A percentile compares a stretch with the other conserved stretches of the same genome.
Conservation (phyloP, 2,329 filamentous ascomycete genomes). For the Penicillium sp. region DNA sequence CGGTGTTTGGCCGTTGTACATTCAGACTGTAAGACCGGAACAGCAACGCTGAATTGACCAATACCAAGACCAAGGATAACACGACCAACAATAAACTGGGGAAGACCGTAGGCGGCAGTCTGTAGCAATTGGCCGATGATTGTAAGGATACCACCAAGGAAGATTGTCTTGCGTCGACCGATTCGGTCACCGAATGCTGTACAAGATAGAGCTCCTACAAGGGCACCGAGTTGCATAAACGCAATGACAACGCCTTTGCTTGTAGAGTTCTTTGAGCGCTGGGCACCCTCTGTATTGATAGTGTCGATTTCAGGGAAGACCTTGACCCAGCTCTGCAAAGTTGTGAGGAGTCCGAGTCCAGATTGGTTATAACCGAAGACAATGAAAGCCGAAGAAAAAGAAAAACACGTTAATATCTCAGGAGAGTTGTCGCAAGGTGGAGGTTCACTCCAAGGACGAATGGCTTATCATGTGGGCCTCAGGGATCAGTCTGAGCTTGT, state of each 20-base stretch:
- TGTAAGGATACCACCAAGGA: constrained; percentile 53
- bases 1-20: constrained; percentile 55
- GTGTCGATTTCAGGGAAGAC: constrained; percentile 33
- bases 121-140: constrained; percentile 55
- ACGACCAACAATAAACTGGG: constrained; percentile 57
- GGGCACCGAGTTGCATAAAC: constrained; percentile 28
- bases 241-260: constrained; percentile 39
- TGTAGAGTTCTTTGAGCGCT: constrained; percentile 18
- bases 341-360: constrained; percentile 29
- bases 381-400: constrained; percentile 23
- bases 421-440: background rate
- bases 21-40: constrained; percentile 58
- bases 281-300: constrained; percentile 24
- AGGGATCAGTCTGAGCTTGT: background rate
- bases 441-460: constrained; percentile 17
- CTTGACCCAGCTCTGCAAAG: constrained; percentile 28
- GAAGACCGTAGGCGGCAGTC: constrained; percentile 50
- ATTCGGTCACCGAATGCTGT: constrained; percentile 50
- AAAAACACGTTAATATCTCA: background rate
- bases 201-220: constrained; percentile 30
- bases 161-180: constrained; percentile 55
- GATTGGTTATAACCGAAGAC: constrained; percentile 35
- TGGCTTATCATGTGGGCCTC: constrained; percentile 21
- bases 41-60: constrained; percentile 55
- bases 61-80: constrained; percentile 59